These are phyloP conservation scores for Komagataella pseudopastoris DNA, from an alignment of 805 yeast species.

Conservation along the genomic window DNA sequence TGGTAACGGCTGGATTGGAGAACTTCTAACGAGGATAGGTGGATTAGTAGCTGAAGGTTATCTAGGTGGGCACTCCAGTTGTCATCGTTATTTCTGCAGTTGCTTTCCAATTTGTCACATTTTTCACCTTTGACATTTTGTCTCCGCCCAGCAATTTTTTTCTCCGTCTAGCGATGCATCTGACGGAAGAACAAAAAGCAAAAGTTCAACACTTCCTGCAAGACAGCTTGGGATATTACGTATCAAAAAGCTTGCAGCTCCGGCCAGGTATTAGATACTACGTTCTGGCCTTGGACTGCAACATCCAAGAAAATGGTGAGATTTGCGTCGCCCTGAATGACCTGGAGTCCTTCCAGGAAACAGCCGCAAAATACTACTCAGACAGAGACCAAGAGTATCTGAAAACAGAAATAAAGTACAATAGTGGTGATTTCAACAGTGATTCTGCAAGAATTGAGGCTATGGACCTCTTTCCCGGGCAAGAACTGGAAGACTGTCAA, in stretches of 20 bases:
- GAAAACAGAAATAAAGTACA: background rate
- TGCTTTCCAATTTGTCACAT: no score
- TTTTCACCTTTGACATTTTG: no score
- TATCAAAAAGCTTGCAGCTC: background rate
- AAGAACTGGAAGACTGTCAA: background rate
- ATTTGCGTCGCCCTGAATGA: background rate
- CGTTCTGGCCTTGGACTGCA: background rate
- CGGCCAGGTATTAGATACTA: background rate
- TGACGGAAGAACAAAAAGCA: background rate
- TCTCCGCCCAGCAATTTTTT: background rate
- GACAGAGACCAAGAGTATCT: background rate
- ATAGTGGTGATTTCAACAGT: background rate
- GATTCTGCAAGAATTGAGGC: background rate
- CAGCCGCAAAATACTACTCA: background rate
- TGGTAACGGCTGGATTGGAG: background rate
- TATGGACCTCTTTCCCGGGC: background rate
- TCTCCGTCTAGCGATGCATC: background rate
- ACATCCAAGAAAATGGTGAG: background rate
- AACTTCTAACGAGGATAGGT: no score
- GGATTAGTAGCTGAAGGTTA: no score
- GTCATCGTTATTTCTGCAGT: no score
- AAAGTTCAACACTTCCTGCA: background rate
- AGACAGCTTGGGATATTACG: background rate
- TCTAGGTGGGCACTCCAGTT: no score
- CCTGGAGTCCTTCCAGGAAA: background rate